These are phyloP conservation scores for Saccharomyces hybrid DNA, from an alignment of 1,139 yeast species.

Conservation along the genomic window DNA sequence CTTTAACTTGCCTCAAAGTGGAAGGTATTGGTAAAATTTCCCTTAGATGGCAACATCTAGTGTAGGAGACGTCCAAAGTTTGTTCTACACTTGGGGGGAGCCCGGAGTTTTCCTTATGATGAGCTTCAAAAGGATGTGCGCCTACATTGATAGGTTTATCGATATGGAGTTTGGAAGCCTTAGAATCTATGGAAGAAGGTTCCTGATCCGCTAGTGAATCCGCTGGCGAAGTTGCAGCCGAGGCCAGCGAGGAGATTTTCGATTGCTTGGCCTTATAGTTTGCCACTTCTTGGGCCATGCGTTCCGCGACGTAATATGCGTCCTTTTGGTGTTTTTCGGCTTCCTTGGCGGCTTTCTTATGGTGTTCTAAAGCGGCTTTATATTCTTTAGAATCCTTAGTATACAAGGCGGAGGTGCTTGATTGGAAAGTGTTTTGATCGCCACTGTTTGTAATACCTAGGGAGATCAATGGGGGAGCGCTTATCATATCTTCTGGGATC, in stretches of 20 bases:
- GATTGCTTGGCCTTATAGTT: constrained; percentile 24
- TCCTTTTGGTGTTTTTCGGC: constrained; percentile 65
- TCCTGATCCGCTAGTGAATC: constrained; percentile 12
- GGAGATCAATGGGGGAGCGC: constrained; percentile 56
- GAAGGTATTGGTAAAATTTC: constrained; percentile 74
- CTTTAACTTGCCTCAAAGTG: constrained; percentile 65
- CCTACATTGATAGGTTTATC: constrained; percentile 64
- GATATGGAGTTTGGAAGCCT: constrained; percentile 36
- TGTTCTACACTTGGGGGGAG: constrained; percentile 28
- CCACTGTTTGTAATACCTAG: constrained; percentile 47
- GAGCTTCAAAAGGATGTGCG: constrained; percentile 46
- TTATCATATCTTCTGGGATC: constrained; percentile 58
- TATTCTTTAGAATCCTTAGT: constrained; percentile 45
- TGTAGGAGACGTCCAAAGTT: constrained; percentile 59
- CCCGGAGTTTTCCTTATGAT: neutral
- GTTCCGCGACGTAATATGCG: constrained; percentile 60
- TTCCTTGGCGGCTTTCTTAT: constrained; percentile 46
- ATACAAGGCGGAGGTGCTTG: constrained; percentile 21
- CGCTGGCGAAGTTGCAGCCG: constrained; percentile 2
- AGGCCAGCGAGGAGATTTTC: constrained; percentile 4
- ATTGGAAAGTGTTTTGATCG: neutral
- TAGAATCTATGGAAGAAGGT: constrained; percentile 16
- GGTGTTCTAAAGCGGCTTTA: constrained; percentile 49
- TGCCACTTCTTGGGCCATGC: constrained; percentile 57
- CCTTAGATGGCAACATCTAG: constrained; percentile 67